Conservation (phyloP, 179 eudicot species). For the Vitellaria paradoxa region DNA sequence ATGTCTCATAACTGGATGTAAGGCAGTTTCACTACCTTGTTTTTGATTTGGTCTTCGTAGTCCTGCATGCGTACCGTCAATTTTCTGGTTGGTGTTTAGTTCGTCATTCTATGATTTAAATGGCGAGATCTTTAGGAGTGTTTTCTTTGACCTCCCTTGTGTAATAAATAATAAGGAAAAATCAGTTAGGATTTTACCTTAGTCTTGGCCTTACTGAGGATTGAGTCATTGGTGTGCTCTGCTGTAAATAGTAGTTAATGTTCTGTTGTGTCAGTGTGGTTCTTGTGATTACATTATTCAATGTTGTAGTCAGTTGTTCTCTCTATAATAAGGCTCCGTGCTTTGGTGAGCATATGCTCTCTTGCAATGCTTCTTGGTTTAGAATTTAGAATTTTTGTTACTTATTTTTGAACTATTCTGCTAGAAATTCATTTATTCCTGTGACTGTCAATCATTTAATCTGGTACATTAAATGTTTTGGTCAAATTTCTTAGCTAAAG, state of each 20-base stretch:
- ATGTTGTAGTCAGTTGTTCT: not conserved
- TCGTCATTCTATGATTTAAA: not conserved
- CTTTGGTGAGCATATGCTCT: not conserved
- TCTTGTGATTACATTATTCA: conserved; percentile 17
- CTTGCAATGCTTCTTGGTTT: not conserved
- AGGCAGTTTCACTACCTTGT: conserved; percentile 20
- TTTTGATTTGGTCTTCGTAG: not conserved
- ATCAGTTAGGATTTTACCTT: conserved; percentile 10
- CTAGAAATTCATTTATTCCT: not conserved
- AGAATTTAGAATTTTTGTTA: not conserved
- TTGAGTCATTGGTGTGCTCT: conserved; percentile 15
- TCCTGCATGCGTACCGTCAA: not conserved
- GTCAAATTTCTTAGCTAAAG: no score
- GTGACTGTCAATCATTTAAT: not conserved
- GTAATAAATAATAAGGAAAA: conserved; percentile 20
- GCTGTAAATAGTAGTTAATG: conserved; percentile 26
- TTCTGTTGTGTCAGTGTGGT: conserved; percentile 11
- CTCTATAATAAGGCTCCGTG: conserved; percentile 12
- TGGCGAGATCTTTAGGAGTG: conserved; percentile 5
- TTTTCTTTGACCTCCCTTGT: conserved; percentile 19
- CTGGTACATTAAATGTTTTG: no score
- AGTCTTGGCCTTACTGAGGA: conserved; percentile 1
- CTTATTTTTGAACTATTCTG: not conserved
- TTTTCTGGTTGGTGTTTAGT: not conserved
- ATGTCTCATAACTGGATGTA: conserved; percentile 50